Evolutionary conservation across 768 basidiomycete genomes (phyloP).

Genomic region (Asterophora parasitica): DNA sequence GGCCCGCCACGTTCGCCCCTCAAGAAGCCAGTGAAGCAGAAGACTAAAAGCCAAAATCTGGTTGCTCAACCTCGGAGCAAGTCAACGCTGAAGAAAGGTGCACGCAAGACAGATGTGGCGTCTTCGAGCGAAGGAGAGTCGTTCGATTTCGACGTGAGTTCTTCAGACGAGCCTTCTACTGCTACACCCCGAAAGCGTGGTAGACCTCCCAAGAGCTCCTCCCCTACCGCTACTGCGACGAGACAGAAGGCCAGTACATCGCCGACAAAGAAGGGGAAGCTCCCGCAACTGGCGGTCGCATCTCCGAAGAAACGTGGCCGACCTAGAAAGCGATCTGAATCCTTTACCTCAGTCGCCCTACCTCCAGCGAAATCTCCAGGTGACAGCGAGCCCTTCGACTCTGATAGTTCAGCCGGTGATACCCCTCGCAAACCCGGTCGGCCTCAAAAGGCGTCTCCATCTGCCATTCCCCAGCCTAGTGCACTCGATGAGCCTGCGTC

Average conservation of each 20-base stretch:
- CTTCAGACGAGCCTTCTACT: conserved; percentile 13
- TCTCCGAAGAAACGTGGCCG: not conserved
- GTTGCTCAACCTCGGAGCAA: too few species aligned
- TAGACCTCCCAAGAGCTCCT: conserved; percentile 16
- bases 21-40: conserved; percentile 10
- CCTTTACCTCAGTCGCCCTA: too few species aligned
- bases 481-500: not conserved
- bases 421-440: conserved; percentile 1
- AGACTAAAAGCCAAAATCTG: too few species aligned
- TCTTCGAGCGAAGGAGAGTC: conserved; percentile 25
- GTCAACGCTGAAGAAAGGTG: conserved; percentile 9
- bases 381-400: conserved; percentile 9
- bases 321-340: not conserved
- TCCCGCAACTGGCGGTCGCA: too few species aligned
- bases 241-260: not conserved
- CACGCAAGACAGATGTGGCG: not conserved
- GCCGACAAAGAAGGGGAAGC: not conserved
- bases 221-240: not conserved
- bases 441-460: not conserved
- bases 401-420: conserved; percentile 2
- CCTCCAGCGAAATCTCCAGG: not conserved
- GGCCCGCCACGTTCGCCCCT: not conserved
- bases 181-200: conserved; percentile 22
- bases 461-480: not conserved
- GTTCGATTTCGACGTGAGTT: conserved; percentile 23